A percentile compares a stretch with the other conserved stretches of the same genome.
Conservation (phyloP, 1,284 basidiomycete genomes). For the Microbotryomycetes sp. region DNA sequence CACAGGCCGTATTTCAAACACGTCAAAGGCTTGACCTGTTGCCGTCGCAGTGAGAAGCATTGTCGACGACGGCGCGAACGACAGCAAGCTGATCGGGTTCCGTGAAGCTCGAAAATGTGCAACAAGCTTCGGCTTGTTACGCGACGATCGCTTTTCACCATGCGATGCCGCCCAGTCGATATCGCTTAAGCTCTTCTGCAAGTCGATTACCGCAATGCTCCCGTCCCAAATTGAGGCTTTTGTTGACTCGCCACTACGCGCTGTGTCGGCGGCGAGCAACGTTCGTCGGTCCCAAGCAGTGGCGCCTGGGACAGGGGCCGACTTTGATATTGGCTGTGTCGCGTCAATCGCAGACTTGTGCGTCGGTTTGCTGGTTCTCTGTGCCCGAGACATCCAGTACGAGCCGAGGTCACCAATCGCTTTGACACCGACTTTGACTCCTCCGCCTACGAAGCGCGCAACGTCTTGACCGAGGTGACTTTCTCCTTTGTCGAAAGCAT, state of each 20-base stretch:
- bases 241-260: too few relatives aligned
- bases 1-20: conserved; percentile 46
- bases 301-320: conserved; percentile 15
- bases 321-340: conserved; percentile 6
- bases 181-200: too few relatives aligned
- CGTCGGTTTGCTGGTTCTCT: conserved; percentile 1
- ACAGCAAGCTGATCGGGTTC: conserved; percentile 50
- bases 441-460: conserved; percentile 24
- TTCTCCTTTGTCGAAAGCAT: not conserved
- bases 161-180: too few relatives aligned
- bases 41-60: conserved; percentile 52
- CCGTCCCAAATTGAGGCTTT: not conserved
- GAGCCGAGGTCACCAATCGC: conserved; percentile 26
- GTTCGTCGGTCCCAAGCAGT: not conserved
- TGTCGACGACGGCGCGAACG: conserved; percentile 57
- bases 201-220: not conserved
- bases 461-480: conserved; percentile 22
- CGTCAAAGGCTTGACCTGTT: conserved; percentile 55
- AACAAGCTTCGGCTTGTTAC: conserved; percentile 12
- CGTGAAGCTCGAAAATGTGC: conserved; percentile 33
- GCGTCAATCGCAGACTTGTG: not conserved
- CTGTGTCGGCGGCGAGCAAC: too few relatives aligned
- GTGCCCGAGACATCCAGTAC: conserved; percentile 11
- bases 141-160: too few relatives aligned
- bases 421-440: conserved; percentile 26